Evolutionary conservation across 768 basidiomycete genomes (phyloP), one percentile per base, ranked within the genome.

Genomic region (Leccinum ochraceum): DNA sequence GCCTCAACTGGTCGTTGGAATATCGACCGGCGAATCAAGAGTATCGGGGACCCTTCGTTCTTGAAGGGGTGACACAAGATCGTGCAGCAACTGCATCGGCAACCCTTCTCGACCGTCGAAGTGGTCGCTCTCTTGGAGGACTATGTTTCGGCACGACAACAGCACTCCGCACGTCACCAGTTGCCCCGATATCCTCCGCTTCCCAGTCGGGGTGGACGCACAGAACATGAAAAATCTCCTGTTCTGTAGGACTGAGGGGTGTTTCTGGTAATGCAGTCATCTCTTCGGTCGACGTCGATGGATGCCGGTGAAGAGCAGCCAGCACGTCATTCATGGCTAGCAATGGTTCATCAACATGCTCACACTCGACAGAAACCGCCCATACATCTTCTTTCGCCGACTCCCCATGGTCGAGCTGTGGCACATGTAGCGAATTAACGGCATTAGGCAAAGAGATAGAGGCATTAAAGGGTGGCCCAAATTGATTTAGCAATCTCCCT

Each of bases 171-270:
- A 54, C 66, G 24, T 62, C 58, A 6, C 60, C 62, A 36, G 44
- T 32, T 28, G 42, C 36, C 28, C 57, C 64, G 13, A 14, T 49
- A 22, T 77, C 81, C 53, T 84, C 82, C 24, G 53, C 57, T 44
- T 74, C 74, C 81, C 81, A 83, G 60, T 86, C 85, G 20, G 83
- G 82, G 61, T 81, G 79, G 34, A 81, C 76, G 61, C 87, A 90
- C 26, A 90, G 73, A 52, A 81, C 79, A 46, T 78, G 82, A 73
- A 91, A 90, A 53, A 91, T 85, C 71, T 87, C 84, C 67, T 87
- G 83, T 66, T 91, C 89, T 10, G 81, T 84, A 24, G 85, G 84
- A 64, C 82, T 90, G 53, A 91, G 79, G 20, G 88, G 89, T 3
- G 76, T 75, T 30, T 75, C 73, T 7, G 69, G 52, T 14, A 39